Evolutionary conservation across 192 early-diverging fungal genomes (phyloP).

Genomic region (Spinellus fusiger): DNA sequence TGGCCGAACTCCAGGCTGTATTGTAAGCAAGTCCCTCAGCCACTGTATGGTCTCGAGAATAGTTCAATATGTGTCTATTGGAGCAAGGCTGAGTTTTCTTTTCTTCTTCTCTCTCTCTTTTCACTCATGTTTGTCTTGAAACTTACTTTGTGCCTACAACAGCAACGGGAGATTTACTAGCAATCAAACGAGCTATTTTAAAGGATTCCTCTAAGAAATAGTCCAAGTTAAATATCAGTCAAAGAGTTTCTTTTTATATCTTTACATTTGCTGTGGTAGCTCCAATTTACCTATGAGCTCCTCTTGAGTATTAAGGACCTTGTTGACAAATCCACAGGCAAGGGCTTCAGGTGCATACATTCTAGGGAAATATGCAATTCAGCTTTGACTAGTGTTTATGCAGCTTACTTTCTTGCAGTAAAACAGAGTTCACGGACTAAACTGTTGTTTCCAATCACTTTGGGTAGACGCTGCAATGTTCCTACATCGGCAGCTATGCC

Average conservation of each 20-base stretch:
- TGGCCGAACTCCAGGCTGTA: constrained; percentile 81
- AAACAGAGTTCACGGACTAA: constrained; percentile 88
- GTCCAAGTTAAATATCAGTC: neutral
- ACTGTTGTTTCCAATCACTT: constrained; percentile 86
- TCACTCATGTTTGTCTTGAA: neutral
- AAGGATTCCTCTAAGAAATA: constrained; percentile 49
- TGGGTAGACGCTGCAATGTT: constrained; percentile 92
- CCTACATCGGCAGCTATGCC: constrained; percentile 90
- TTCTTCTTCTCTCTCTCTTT: neutral
- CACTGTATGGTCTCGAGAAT: constrained; percentile 88
- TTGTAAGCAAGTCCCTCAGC: constrained; percentile 84
- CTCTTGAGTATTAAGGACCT: constrained; percentile 39
- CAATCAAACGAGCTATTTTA: constrained; percentile 68
- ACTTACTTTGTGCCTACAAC: constrained; percentile 77
- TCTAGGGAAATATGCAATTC: constrained; percentile 17
- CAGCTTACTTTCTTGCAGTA: constrained; percentile 65
- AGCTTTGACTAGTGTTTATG: neutral
- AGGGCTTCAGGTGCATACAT: constrained; percentile 56
- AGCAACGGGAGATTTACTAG: constrained; percentile 86
- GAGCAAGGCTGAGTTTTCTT: neutral
- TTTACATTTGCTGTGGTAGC: neutral
- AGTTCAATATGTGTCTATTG: constrained; percentile 70
- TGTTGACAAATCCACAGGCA: constrained; percentile 50
- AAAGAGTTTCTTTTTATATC: neutral
- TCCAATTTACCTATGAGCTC: constrained; percentile 44